phyloP scores from a whole-genome alignment of 1,139 yeast genomes.

The Debaryomyces fabryi region DNA sequence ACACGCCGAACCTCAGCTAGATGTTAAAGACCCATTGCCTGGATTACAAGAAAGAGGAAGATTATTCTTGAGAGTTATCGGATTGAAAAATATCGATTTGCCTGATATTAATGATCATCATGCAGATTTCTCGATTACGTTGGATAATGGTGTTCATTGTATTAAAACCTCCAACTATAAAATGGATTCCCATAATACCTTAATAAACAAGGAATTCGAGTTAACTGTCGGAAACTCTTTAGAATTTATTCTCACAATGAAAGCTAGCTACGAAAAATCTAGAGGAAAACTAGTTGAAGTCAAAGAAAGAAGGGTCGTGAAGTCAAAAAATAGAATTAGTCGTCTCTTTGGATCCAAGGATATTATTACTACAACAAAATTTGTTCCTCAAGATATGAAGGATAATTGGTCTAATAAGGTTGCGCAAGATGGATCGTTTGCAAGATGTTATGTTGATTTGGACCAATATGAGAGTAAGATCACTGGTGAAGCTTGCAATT shows the following conservation, averaged over 20 bases:
- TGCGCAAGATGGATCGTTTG: slow-evolving; percentile 89
- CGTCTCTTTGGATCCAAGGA: slow-evolving; percentile 55
- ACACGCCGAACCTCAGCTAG: background rate
- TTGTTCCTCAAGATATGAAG: slow-evolving; percentile 50
- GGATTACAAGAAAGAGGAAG: slow-evolving; percentile 66
- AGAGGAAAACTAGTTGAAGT: slow-evolving; percentile 59
- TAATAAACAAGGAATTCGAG: slow-evolving; percentile 83
- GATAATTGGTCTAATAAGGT: slow-evolving; percentile 62
- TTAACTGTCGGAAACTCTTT: slow-evolving; percentile 66
- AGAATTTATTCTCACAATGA: slow-evolving; percentile 75
- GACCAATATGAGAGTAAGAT: slow-evolving; percentile 58
- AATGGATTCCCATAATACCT: slow-evolving; percentile 43
- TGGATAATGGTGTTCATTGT: slow-evolving; percentile 91
- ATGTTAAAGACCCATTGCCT: background rate
- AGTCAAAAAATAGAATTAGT: slow-evolving; percentile 47
- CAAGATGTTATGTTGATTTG: slow-evolving; percentile 68
- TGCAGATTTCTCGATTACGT: slow-evolving; percentile 68
- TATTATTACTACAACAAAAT: slow-evolving; percentile 54
- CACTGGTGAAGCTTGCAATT: slow-evolving; percentile 54
- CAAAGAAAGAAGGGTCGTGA: slow-evolving; percentile 53
- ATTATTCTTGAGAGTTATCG: slow-evolving; percentile 67
- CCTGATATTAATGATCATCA: slow-evolving; percentile 58
- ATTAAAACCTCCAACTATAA: slow-evolving; percentile 70
- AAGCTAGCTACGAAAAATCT: slow-evolving; percentile 61
- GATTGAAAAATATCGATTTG: slow-evolving; percentile 57